Percentiles rank a stretch among this genome's conserved stretches.
Evolutionary conservation across 495 filamentous ascomycete species (phyloP).

Genomic region (Filosporella fistucella): DNA sequence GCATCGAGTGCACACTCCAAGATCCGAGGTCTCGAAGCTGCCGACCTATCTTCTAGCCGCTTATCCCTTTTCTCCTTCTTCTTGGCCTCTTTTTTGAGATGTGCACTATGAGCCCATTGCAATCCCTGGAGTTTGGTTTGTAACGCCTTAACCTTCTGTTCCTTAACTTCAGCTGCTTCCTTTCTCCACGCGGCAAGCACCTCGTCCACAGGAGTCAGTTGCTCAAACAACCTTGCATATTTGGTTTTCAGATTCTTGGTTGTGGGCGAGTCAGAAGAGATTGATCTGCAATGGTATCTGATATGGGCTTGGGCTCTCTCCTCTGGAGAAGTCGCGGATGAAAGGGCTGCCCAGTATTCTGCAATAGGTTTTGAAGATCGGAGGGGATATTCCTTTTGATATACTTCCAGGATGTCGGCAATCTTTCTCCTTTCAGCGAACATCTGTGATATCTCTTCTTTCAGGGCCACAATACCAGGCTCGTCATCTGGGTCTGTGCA

Average conservation of each 20-base stretch:
- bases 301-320: constrained; percentile 18
- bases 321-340: constrained; percentile 14
- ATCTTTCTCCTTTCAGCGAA: background rate
- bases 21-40: constrained; percentile 21
- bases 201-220: constrained; percentile 13
- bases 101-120: constrained; percentile 19
- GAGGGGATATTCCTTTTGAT: background rate
- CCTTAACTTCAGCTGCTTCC: constrained; percentile 10
- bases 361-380: background rate
- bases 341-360: background rate
- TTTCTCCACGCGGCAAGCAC: constrained; percentile 15
- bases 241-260: constrained; percentile 20
- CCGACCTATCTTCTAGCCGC: constrained; percentile 21
- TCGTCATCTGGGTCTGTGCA: constrained; percentile 7
- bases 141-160: constrained; percentile 2
- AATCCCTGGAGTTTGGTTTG: constrained; percentile 8
- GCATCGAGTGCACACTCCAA: constrained; percentile 32
- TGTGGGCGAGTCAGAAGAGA: constrained; percentile 5
- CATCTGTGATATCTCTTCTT: background rate
- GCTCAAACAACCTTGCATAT: constrained; percentile 20
- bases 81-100: constrained; percentile 19
- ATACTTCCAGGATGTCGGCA: constrained; percentile 3
- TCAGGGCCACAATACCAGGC: background rate
- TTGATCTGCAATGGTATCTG: constrained; percentile 17
- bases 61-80: constrained; percentile 27